Base-by-base conservation (phyloP, 2,329 filamentous ascomycete species). In the Aureobasidium sp. region DNA sequence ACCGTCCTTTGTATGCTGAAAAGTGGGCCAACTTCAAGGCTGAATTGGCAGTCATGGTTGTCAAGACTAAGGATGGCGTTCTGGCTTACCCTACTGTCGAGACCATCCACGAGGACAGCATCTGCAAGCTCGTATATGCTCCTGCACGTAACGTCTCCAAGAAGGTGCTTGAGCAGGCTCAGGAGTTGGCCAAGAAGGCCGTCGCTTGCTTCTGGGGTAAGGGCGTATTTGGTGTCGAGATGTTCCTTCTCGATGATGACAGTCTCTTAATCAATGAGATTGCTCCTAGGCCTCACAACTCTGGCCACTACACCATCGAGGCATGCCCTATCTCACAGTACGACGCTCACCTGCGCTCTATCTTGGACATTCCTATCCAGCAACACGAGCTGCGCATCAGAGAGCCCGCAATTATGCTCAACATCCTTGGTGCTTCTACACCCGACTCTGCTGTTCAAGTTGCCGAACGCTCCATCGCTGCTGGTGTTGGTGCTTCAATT, bases 241-340 rank as follows among this genome's bases (percentile, higher is more conserved):
- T 97, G 86, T 99, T 99, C 76, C 76, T 97, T 3, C 82, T 92
- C 12, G 78, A 86, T 53, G 85, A 94, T 68, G 85, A 81, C 63
- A 78, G 79, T 1, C 80, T 96, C 1, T 77, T 95, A 63, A 82
- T 97, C 68, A 96, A 96, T 74, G 91, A 96, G 76, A 88, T 95
- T 66, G 90, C 90, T 0, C 90, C 90, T 13, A 82, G 90, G 42
- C 84, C 85, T 56, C 92, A 97, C 77, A 97, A 97, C 78, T 95
- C 90, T 0, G 94, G 94, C 0, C 94, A 97, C 76, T 93, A 92
- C 76, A 96, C 90, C 2, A 97, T 97, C 66, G 93, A 99, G 77
- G 90, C 90, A 4, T 90, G 94, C 53, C 86, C 87, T 0, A 84
- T 93, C 64, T 96, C 91, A 0, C 94, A 99, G 75, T 99, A 90